Percentiles rank a stretch among this genome's conserved stretches.
Evolutionary conservation across 2,329 filamentous ascomycete genomes (phyloP).

Genomic region (Fusarium sp.): DNA sequence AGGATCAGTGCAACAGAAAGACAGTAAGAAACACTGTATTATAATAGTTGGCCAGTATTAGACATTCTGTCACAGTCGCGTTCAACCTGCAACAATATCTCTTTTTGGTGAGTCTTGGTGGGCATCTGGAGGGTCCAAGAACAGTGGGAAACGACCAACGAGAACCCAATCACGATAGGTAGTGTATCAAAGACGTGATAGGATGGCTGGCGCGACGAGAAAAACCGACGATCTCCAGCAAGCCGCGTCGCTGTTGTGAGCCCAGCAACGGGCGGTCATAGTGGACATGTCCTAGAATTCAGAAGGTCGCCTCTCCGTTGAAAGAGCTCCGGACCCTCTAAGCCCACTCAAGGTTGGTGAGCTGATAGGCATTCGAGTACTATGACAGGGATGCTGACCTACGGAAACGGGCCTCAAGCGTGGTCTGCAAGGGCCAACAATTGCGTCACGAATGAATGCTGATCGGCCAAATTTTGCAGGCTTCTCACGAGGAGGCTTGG

Average conservation of each 20-base stretch:
- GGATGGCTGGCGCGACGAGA: constrained; percentile 15
- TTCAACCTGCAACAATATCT: constrained; percentile 34
- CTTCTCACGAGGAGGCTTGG: constrained; percentile 43
- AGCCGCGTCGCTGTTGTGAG: constrained; percentile 4
- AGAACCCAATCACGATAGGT: constrained; percentile 20
- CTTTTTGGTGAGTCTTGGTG: constrained; percentile 21
- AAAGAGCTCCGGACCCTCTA: constrained; percentile 15
- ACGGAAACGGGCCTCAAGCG: constrained; percentile 35
- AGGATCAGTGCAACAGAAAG: constrained; percentile 6
- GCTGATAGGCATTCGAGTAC: constrained; percentile 19
- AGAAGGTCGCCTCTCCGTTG: constrained; percentile 24
- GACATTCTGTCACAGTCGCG: constrained; percentile 26
- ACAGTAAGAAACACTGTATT: constrained; percentile 37
- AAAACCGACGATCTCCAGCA: constrained; percentile 21
- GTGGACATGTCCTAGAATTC: constrained; percentile 21
- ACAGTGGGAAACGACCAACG: constrained; percentile 21
- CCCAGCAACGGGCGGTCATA: constrained; percentile 15
- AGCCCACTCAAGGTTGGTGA: constrained; percentile 10
- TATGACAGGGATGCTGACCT: constrained; percentile 15
- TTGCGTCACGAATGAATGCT: constrained; percentile 52
- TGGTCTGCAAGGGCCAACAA: constrained; percentile 47
- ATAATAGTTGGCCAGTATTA: constrained; percentile 9
- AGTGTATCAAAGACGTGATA: constrained; percentile 11
- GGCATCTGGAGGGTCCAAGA: constrained; percentile 20
- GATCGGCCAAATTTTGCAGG: constrained; percentile 47